phyloP scores from a whole-genome alignment of 257 asterid genomes.

The Voacanga thouarsii region DNA sequence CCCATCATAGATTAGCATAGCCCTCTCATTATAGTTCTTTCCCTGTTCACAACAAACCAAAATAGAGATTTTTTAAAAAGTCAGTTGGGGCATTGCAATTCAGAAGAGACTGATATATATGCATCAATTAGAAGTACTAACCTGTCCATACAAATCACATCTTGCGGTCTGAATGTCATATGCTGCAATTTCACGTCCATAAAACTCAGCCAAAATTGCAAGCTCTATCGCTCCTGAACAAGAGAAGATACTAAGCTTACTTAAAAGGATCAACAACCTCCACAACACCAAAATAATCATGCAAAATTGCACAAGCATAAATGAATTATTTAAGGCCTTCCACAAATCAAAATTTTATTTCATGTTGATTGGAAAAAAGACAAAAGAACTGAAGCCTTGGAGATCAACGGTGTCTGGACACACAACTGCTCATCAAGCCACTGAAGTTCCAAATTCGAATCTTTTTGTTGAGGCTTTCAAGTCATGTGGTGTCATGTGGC shows the following conservation, averaged over 20 bases:
- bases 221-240: constrained; percentile 90
- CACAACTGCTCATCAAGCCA: neutral
- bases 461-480: neutral
- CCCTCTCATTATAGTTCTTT: constrained; percentile 73
- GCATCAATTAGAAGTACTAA: constrained; percentile 22
- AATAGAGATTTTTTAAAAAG: constrained; percentile 12
- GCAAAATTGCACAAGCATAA: neutral
- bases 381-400: neutral
- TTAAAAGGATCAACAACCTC: constrained; percentile 7
- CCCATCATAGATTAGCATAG: constrained; percentile 91
- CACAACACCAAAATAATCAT: neutral
- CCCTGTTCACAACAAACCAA: constrained; percentile 43
- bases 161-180: constrained; percentile 91
- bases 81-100: neutral
- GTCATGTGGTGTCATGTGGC: neutral
- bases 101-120: constrained; percentile 9
- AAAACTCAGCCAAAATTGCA: constrained; percentile 71
- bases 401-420: neutral
- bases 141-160: constrained; percentile 98
- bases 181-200: constrained; percentile 89
- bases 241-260: constrained; percentile 17
- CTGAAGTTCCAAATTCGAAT: neutral
- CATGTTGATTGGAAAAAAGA: neutral
- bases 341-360: neutral
- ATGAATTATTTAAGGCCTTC: constrained; percentile 2